These are phyloP conservation scores for Trebouxia gelatinosa DNA, from an alignment of 163 green algal species.

Conservation along the genomic window DNA sequence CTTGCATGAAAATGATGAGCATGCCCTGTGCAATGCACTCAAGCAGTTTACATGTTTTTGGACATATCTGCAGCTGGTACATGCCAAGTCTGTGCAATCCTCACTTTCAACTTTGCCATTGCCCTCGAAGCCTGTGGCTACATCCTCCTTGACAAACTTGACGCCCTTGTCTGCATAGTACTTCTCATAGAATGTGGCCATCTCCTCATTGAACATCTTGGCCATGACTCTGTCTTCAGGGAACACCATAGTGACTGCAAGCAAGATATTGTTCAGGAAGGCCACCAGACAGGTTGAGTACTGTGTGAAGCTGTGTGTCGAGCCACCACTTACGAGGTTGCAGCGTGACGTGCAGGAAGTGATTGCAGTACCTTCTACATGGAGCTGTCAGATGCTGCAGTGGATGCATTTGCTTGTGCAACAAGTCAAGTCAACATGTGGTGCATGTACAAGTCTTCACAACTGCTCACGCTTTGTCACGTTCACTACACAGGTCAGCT, in stretches of 20 bases:
- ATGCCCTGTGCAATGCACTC: too few species aligned
- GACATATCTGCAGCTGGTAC: too few species aligned
- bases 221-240: conserved; percentile 75
- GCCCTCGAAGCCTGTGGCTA: conserved; percentile 38
- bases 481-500: too few species aligned
- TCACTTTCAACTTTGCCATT: conserved; percentile 15
- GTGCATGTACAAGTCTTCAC: too few species aligned
- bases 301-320: too few species aligned
- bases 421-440: too few species aligned
- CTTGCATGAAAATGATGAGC: too few species aligned
- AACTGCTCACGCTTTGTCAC: too few species aligned
- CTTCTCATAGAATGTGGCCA: conserved; percentile 82
- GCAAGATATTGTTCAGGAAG: conserved; percentile 31
- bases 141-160: conserved; percentile 65
- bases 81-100: too few species aligned
- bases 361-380: conserved; percentile 31
- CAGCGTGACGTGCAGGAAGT: conserved; percentile 35
- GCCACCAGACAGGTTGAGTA: too few species aligned
- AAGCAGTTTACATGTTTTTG: too few species aligned
- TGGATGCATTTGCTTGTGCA: too few species aligned
- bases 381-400: conserved; percentile 16
- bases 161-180: conserved; percentile 84
- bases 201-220: conserved; percentile 70
- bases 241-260: conserved; percentile 77
- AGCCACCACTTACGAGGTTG: conserved; percentile 35